Evolutionary conservation across 202 grass and related monocot species (phyloP).

Genomic region (Panicum hallii): DNA sequence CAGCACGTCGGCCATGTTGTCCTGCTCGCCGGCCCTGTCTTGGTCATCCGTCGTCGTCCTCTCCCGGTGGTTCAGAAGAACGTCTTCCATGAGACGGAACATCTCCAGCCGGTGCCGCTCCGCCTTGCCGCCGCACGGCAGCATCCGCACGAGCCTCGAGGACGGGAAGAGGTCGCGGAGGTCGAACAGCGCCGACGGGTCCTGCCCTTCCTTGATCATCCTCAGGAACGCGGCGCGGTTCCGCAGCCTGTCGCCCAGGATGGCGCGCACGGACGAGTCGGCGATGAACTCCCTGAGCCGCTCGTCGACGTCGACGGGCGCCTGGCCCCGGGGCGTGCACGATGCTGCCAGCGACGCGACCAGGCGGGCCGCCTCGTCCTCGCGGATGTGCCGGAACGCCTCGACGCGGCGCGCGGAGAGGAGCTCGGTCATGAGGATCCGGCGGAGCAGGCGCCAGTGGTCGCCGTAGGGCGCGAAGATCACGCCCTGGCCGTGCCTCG

Average conservation of each 20-base stretch:
- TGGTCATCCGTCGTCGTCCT: neutral
- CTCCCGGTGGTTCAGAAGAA: slow-evolving; percentile 34
- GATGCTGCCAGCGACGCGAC: neutral
- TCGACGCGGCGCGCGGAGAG: slow-evolving; percentile 47
- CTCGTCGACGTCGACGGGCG: slow-evolving; percentile 13
- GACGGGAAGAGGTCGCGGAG: slow-evolving; percentile 64
- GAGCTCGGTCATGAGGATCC: slow-evolving; percentile 54
- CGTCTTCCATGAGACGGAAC: slow-evolving; percentile 39
- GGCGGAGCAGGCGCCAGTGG: slow-evolving; percentile 52
- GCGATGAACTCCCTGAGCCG: slow-evolving; percentile 36
- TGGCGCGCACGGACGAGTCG: slow-evolving; percentile 38
- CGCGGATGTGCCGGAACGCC: slow-evolving; percentile 45
- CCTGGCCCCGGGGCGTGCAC: neutral
- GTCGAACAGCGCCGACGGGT: slow-evolving; percentile 34
- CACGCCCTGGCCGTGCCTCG: slow-evolving; percentile 23
- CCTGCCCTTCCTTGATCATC: neutral
- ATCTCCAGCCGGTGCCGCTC: slow-evolving; percentile 15
- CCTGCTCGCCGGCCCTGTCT: slow-evolving; percentile 2
- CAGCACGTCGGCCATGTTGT: slow-evolving; percentile 53
- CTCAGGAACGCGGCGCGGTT: slow-evolving; percentile 39
- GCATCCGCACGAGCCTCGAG: slow-evolving; percentile 35
- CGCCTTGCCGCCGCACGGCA: slow-evolving; percentile 14
- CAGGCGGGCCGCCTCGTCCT: slow-evolving; percentile 53
- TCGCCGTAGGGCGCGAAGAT: slow-evolving; percentile 58
- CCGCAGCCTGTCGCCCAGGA: slow-evolving; percentile 46